Base-by-base conservation (phyloP, 768 basidiomycete species). In the Leccinum uliginosum region DNA sequence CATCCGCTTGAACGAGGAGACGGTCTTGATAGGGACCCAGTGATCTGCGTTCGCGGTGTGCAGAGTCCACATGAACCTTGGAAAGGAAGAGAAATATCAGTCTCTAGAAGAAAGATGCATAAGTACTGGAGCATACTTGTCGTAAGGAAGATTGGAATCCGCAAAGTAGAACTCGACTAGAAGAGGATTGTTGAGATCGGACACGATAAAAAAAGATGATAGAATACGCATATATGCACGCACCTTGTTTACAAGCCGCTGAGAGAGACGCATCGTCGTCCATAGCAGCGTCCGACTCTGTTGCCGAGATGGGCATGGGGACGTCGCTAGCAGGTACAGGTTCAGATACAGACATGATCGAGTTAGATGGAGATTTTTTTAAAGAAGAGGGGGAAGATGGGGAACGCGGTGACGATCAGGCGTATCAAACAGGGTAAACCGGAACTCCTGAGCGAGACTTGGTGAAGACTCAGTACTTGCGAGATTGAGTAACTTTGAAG, bases 1-100 rank as follows among this genome's bases (percentile, higher is more conserved):
- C 95, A 98, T 98, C 59, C 94, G 89, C 73, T 95, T 95, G 84
- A 98, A 98, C 7, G 92, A 94, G 6, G 89, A 80, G 55, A 98
- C 83, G 3, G 87, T 91, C 53, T 85, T 75, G 68, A 98, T 80
- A 2, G 94, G 86, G 6, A 98, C 83, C 93, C 93, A 98, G 65
- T 97, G 92, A 43, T 91, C 86, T 2, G 82, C 76, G 60, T 86
- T 86, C 60, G 87, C 85, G 24, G 85, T 83, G 70, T 96, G 85
- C 48, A 95, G 75, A 3, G 89, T 85, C 93, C 93, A 98, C 90
- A 97, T 93, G 78, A 94, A 97, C 75, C 92, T 93, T 46, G 43
- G 7, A 1, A 23, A 49, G 6, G 23, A 46, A 12, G 2, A 17
- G 15, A 19, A 19, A 40, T 19, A 47, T 54, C 23, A 50, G 51